Evolutionary conservation across 2,329 filamentous ascomycete species (phyloP), one percentile per base, ranked within the genome.

Genomic region (Gremmenia infestans): DNA sequence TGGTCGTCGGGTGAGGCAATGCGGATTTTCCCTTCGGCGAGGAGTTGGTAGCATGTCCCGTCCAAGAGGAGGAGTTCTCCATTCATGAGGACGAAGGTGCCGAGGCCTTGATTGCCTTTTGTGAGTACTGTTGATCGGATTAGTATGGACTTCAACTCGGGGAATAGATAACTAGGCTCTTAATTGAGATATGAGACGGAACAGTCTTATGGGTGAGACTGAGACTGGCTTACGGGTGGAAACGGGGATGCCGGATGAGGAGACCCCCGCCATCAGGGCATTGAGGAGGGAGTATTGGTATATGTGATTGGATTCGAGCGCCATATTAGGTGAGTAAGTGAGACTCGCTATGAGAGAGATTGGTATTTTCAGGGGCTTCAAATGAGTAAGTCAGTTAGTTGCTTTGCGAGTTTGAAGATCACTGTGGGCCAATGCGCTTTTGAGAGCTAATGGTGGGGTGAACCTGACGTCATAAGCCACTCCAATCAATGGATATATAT

Each of bases 41-140:
- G 69, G 7, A 77, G 66, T 58, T 76, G 73, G 60, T 76, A 76
- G 22, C 72, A 68, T 32, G 63, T 68, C 54, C 67, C 69, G 56
- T 77, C 72, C 8, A 76, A 63, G 39, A 75, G 67, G n/a, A 76
- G 54, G 12, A 76, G 65, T 57, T 76, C 75, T 51, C 75, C 75
- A 58, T 76, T 67, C 66, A 77, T 74, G 36, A 65, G 64, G 1
- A 68, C 64, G 58, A 76, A 78, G 36, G 76, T 75, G 56, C 77
- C 77, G 9, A 80, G 72, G 56, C 77, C 78, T 70, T 78, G 72
- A 62, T 77, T 77, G 50, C 78, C 77, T 62, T 77, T 72, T 42
- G 69, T 65, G 14, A 73, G 67, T 55, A 79, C 72, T 63, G 77
- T 72, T 42, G 11, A 28, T 32, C 28, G 2, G 3, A 32, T 32